These are phyloP conservation scores for Oenanthe javanica DNA, from an alignment of 140 eudicot species.

Conservation along the genomic window DNA sequence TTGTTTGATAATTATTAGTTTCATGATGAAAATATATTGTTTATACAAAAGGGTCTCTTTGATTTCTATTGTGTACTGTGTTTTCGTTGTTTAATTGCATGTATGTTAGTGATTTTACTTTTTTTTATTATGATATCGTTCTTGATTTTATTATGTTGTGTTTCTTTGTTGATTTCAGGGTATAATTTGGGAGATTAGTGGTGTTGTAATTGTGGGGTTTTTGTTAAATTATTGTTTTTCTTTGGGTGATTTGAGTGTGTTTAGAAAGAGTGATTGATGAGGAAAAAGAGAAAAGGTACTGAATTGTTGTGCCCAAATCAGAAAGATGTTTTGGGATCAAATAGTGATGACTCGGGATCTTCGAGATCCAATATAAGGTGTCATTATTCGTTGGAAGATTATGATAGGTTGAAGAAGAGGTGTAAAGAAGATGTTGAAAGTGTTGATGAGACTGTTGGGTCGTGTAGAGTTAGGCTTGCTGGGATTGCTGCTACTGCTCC, in stretches of 20 bases:
- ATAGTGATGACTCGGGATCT: conserved; percentile 24
- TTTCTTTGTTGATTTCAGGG: not conserved
- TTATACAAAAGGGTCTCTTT: not conserved
- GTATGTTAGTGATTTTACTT: no score
- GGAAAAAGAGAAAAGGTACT: conserved; percentile 69
- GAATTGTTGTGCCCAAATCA: conserved; percentile 25
- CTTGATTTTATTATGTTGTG: not conserved
- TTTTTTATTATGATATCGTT: not conserved
- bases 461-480: conserved; percentile 41
- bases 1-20: no score
- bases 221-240: not conserved
- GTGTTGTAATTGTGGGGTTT: not conserved
- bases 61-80: no score
- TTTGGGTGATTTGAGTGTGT: not conserved
- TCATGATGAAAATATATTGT: not conserved
- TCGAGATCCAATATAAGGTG: conserved; percentile 37
- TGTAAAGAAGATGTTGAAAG: conserved; percentile 50
- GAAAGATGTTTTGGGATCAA: conserved; percentile 1
- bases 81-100: not conserved
- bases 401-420: conserved; percentile 50
- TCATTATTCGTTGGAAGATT: conserved; percentile 64
- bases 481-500: conserved; percentile 62
- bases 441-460: conserved; percentile 34
- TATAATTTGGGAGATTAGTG: not conserved
- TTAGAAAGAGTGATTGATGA: conserved; percentile 27